Base-by-base conservation (phyloP, 106 monocot genomes). In the Allium fistulosum region DNA sequence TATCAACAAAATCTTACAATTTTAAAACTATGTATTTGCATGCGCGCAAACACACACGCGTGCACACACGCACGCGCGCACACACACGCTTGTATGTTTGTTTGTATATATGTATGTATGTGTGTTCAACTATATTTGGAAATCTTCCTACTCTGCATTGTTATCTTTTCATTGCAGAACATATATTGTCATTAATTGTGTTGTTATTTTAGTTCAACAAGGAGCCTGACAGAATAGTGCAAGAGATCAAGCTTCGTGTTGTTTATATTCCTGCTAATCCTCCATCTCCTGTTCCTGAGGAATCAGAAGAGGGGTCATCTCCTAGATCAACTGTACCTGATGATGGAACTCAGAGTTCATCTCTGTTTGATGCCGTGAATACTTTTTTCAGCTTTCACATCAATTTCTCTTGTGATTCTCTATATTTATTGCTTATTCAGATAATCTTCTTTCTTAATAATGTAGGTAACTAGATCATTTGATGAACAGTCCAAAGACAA, bases 271-370 rank as follows among this genome's bases (percentile, higher is more conserved):
- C 91, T 59, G 87, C 83, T 6, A 91, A 83, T 71, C 87, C 83
- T 51, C 88, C 95, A 8, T 91, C 88, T 3, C 91, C 95, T 4
- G 91, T 95, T 16, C 91, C 85, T 17, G 95, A 95, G 65, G 95
- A 88, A 63, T 71, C 88, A 46, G 95, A 96, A 74, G 88, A 91
- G 82, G 95, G 85, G 16, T 77, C 78, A 65, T 85, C 94, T 62
- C 90, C 88, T 11, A 78, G 75, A 57, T 84, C 91, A 46, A 69
- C 75, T 14, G 63, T 49, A 2, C 27, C 78, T 28, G 91, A 88
- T 56, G 91, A 86, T 71, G 88, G 75, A 26, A 26, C 11, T 68
- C 78, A 71, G 28, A 80, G 58, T 58, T 70, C 87, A 27, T 64
- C 69, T 48, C 61, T 79, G 81, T 78, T 84, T 68, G 90, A 87